These are phyloP conservation scores for Agaricus sinodeliciosus DNA, from an alignment of 768 basidiomycete genomes.

Conservation along the genomic window DNA sequence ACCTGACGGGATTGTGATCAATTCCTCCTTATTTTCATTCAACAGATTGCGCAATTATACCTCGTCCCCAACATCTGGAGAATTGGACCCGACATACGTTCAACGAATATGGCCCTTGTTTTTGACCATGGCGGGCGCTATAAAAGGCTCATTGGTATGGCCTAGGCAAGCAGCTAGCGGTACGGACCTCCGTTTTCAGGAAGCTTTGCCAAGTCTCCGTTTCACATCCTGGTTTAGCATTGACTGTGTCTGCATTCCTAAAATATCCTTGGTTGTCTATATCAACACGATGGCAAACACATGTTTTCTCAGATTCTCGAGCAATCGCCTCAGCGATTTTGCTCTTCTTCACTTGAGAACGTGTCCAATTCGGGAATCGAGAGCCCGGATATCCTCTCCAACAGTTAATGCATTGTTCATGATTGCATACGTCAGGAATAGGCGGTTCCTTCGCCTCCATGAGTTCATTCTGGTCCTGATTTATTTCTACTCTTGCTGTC, in stretches of 20 bases:
- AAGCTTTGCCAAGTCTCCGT: slow-evolving; percentile 25
- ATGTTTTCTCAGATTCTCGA: slow-evolving; percentile 5
- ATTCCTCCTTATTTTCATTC: not conserved
- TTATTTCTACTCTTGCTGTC: slow-evolving; percentile 14
- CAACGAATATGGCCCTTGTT: slow-evolving; percentile 45
- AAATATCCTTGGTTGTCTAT: slow-evolving; percentile 27
- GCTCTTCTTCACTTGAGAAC: slow-evolving; percentile 30
- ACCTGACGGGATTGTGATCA: slow-evolving; percentile 23
- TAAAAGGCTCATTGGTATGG: not conserved
- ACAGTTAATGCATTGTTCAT: slow-evolving; percentile 19
- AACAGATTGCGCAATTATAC: slow-evolving; percentile 19
- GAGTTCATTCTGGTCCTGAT: slow-evolving; percentile 20
- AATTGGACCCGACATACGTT: slow-evolving; percentile 41
- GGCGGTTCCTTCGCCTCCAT: slow-evolving; percentile 18
- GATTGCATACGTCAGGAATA: slow-evolving; percentile 23
- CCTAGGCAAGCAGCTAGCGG: not conserved
- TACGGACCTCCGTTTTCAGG: slow-evolving; percentile 21
- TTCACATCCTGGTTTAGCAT: slow-evolving; percentile 18
- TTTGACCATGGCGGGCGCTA: slow-evolving; percentile 18
- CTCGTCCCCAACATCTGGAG: slow-evolving; percentile 55
- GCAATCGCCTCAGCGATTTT: slow-evolving; percentile 21
- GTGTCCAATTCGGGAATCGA: slow-evolving; percentile 48
- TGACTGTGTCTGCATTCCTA: slow-evolving; percentile 23
- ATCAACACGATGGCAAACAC: slow-evolving; percentile 25
- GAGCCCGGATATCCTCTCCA: slow-evolving; percentile 33